Percentiles rank a stretch among this genome's conserved stretches.
Evolutionary conservation across 1,284 basidiomycete species (phyloP).

Genomic region (Fomitopsis schrenkii): DNA sequence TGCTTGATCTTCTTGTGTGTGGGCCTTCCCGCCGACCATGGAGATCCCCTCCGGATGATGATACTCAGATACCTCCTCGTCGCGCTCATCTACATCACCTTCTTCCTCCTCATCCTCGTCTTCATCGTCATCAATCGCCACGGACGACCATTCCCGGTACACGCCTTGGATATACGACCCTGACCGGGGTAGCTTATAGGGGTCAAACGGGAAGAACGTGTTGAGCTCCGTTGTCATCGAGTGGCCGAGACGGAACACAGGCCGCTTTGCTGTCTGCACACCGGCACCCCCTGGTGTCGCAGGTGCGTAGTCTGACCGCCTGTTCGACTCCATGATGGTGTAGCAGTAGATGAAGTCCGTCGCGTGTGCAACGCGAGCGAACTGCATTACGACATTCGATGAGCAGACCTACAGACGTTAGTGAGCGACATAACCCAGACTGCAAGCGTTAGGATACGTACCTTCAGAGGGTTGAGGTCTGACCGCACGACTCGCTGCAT

Average conservation of each 20-base stretch:
- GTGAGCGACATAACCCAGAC: neutral
- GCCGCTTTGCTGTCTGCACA: neutral
- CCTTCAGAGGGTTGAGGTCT: constrained; percentile 88
- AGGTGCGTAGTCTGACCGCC: constrained; percentile 45
- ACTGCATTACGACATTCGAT: constrained; percentile 87
- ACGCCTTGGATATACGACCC: constrained; percentile 64
- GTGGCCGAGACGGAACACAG: constrained; percentile 27
- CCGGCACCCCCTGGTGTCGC: constrained; percentile 7
- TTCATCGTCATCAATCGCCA: constrained; percentile 70
- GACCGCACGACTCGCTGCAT: constrained; percentile 82
- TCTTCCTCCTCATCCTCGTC: constrained; percentile 62
- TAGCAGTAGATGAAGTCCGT: constrained; percentile 96
- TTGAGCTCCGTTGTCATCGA: constrained; percentile 74
- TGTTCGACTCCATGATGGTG: constrained; percentile 88
- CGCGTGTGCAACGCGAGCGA: constrained; percentile 89
- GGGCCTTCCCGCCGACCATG: constrained; percentile 5
- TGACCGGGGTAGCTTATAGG: constrained; percentile 84
- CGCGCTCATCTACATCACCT: constrained; percentile 39
- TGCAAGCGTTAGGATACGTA: constrained; percentile 28
- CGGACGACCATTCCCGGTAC: constrained; percentile 74
- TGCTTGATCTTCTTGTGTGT: constrained; percentile 29
- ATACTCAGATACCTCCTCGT: constrained; percentile 26
- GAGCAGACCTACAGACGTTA: constrained; percentile 71
- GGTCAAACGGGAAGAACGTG: constrained; percentile 98
- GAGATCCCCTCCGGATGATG: constrained; percentile 32